These are phyloP conservation scores for Gliomastix tumulicola DNA, from an alignment of 2,329 filamentous ascomycete genomes.

Conservation along the genomic window DNA sequence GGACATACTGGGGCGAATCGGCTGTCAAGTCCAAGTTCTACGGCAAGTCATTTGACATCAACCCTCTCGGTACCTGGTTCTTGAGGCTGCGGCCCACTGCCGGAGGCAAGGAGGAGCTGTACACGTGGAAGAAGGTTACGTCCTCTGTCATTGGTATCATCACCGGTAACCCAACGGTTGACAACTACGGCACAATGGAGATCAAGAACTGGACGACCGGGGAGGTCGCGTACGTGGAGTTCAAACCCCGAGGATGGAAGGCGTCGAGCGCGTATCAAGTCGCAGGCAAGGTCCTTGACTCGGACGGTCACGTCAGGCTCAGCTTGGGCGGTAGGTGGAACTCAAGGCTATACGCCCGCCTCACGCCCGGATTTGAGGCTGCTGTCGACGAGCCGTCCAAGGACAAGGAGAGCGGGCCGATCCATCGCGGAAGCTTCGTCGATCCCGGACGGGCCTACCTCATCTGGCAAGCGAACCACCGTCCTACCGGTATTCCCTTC, in stretches of 20 bases:
- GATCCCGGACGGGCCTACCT: conserved; percentile 75
- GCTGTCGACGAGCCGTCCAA: conserved; percentile 51
- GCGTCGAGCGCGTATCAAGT: conserved; percentile 87
- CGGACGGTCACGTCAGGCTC: conserved; percentile 73
- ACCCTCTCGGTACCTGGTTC: conserved; percentile 96
- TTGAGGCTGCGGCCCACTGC: conserved; percentile 70
- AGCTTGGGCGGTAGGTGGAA: conserved; percentile 95
- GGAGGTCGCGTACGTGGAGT: conserved; percentile 82
- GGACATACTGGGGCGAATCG: conserved; percentile 97
- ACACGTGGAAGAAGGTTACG: conserved; percentile 98
- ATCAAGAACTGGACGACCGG: conserved; percentile 97
- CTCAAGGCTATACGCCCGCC: conserved; percentile 88
- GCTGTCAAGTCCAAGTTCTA: conserved; percentile 96
- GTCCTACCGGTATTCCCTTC: conserved; percentile 84
- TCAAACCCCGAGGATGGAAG: conserved; percentile 95
- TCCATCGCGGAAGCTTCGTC: conserved; percentile 44
- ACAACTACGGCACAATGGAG: conserved; percentile 96
- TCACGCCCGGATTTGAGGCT: conserved; percentile 85
- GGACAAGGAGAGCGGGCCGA: conserved; percentile 25
- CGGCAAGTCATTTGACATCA: conserved; percentile 95
- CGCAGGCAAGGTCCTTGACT: conserved; percentile 75
- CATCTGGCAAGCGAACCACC: conserved; percentile 83
- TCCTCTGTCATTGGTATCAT: conserved; percentile 98
- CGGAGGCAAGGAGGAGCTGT: conserved; percentile 76
- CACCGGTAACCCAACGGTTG: conserved; percentile 90